Conservation (phyloP, 225 moss, liverwort and hornwort genomes). For the Physcomitrellopsis africana region DNA sequence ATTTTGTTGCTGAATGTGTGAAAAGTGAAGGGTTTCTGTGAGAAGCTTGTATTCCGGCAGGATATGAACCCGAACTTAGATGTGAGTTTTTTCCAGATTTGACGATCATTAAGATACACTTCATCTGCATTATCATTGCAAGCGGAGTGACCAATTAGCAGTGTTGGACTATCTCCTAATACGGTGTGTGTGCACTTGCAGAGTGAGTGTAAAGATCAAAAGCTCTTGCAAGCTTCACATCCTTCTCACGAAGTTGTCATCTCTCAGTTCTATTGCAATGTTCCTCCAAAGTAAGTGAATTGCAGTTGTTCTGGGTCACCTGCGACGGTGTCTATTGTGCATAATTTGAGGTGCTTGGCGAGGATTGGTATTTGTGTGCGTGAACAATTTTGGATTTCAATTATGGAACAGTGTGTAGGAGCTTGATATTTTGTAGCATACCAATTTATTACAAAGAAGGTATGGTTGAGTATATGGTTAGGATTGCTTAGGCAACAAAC, state of each 20-base stretch:
- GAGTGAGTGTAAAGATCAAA: conserved; percentile 65
- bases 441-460: no score
- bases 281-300: conserved; percentile 45
- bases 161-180: conserved; percentile 8
- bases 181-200: conserved; percentile 38
- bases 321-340: background rate
- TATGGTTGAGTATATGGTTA: no score
- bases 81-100: background rate
- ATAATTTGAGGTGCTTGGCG: no score
- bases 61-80: no score
- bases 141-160: no score
- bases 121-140: background rate
- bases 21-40: background rate
- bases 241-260: conserved; percentile 62
- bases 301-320: background rate
- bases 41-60: background rate
- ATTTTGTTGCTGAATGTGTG: no score
- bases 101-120: background rate
- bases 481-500: no score
- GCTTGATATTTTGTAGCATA: no score
- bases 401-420: no score
- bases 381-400: no score
- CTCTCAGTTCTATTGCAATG: conserved; percentile 50
- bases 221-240: conserved; percentile 53
- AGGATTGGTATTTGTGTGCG: no score